Evolutionary conservation across 1,284 basidiomycete species (phyloP).

Genomic region (Anthracocystis walkeri): DNA sequence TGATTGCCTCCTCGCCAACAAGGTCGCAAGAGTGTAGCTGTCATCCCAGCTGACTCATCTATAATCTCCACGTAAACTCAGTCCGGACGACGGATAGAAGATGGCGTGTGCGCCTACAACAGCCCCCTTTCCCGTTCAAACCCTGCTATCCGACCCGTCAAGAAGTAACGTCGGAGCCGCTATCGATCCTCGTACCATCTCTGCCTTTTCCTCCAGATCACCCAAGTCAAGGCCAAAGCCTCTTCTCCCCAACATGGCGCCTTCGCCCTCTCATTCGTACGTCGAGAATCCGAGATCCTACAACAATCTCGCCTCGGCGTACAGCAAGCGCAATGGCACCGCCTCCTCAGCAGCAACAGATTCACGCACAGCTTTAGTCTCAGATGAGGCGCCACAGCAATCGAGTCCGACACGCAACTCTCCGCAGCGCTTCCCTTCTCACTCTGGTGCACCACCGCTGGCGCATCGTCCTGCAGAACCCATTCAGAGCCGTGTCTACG

Average conservation of each 20-base stretch:
- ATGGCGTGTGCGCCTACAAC: constrained; percentile 43
- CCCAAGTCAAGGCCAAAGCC: constrained; percentile 14
- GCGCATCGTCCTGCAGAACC: constrained; percentile 5
- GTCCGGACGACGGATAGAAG: constrained; percentile 37
- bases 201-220: constrained; percentile 20
- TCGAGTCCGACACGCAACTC: constrained; percentile 13
- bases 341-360: constrained; percentile 21
- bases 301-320: constrained; percentile 39
- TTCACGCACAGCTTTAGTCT: constrained; percentile 19
- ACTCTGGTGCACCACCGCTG: constrained; percentile 10
- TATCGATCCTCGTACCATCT: constrained; percentile 31
- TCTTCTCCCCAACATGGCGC: constrained; percentile 25
- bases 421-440: constrained; percentile 24
- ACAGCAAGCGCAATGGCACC: constrained; percentile 42
- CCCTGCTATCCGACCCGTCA: constrained; percentile 21
- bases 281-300: constrained; percentile 26
- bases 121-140: constrained; percentile 23
- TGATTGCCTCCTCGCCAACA: not conserved
- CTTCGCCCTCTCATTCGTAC: constrained; percentile 26
- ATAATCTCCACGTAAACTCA: not conserved
- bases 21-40: not conserved
- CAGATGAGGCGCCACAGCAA: constrained; percentile 16
- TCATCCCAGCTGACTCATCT: not conserved
- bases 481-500: constrained; percentile 44
- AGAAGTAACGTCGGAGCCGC: constrained; percentile 23